A percentile compares a stretch with the other conserved stretches of the same genome.
These are phyloP conservation scores for Terfezia boudieri DNA, from an alignment of 495 filamentous ascomycete genomes.

Conservation along the genomic window DNA sequence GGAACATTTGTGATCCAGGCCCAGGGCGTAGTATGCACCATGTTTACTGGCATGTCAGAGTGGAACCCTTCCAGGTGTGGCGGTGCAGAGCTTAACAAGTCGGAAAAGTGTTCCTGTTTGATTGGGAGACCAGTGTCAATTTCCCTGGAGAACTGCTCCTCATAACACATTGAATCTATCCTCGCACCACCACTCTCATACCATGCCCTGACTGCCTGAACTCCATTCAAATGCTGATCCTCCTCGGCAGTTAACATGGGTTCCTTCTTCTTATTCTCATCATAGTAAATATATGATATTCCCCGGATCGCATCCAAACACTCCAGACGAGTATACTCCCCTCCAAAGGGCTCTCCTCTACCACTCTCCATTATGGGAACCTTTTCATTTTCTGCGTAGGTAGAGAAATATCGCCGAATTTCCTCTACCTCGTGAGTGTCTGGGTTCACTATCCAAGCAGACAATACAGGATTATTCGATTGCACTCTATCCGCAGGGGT, in stretches of 20 bases:
- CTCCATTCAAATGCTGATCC: background rate
- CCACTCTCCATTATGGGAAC: constrained; percentile 8
- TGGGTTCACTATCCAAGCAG: constrained; percentile 13
- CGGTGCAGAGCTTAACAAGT: background rate
- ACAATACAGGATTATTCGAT: constrained; percentile 11
- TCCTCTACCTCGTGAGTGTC: constrained; percentile 14
- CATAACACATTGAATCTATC: background rate
- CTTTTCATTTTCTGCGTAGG: constrained; percentile 14
- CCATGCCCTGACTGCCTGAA: background rate
- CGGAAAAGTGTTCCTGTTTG: background rate
- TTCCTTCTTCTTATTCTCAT: constrained; percentile 8
- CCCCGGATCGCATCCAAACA: constrained; percentile 14
- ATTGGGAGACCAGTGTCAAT: background rate
- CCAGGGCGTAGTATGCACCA: background rate
- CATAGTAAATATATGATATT: constrained; percentile 14
- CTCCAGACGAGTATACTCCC: constrained; percentile 13
- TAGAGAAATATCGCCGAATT: constrained; percentile 13
- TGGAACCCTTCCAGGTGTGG: background rate
- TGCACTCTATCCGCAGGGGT: constrained; percentile 6
- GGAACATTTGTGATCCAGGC: background rate
- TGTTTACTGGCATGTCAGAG: background rate
- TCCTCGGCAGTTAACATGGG: background rate
- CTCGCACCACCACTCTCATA: background rate
- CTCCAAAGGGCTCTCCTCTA: constrained; percentile 2
- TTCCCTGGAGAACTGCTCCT: background rate